These are phyloP conservation scores for Crithidia bombi DNA, from an alignment of 208 protist genomes.

Conservation along the genomic window DNA sequence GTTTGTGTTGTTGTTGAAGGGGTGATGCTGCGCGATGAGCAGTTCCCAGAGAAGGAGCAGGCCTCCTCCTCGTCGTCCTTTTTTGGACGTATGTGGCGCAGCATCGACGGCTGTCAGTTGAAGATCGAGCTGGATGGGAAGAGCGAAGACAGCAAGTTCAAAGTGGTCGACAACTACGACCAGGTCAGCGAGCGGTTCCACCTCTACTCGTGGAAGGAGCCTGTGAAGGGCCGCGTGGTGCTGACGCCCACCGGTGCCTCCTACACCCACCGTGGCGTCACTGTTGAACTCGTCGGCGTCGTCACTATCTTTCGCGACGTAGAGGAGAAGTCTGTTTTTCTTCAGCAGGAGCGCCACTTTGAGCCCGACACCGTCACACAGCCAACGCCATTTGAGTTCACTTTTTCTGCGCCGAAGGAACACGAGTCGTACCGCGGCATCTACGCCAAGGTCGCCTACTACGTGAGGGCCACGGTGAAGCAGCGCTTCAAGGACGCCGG, in stretches of 20 bases:
- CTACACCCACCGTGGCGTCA: conserved; percentile 76
- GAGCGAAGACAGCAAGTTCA: conserved; percentile 19
- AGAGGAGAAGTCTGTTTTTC: conserved; percentile 44
- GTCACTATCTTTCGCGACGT: conserved; percentile 40
- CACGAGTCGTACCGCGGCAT: conserved; percentile 88
- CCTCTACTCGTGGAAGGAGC: conserved; percentile 54
- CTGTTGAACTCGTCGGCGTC: conserved; percentile 68
- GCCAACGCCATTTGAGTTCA: conserved; percentile 65
- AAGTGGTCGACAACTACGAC: conserved; percentile 36
- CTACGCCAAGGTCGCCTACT: conserved; percentile 72
- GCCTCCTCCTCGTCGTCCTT: conserved; percentile 47
- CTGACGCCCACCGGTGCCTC: conserved; percentile 59
- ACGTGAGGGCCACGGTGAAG: conserved; percentile 62
- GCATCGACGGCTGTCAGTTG: conserved; percentile 82
- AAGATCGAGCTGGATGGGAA: conserved; percentile 55
- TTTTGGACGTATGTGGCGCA: conserved; percentile 64
- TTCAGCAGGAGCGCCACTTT: conserved; percentile 74
- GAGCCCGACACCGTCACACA: conserved; percentile 62
- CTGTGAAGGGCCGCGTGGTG: conserved; percentile 58
- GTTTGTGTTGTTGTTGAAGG: conserved; percentile 4
- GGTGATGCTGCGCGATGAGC: conserved; percentile 62
- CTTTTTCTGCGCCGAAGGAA: conserved; percentile 71
- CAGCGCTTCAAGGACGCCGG: conserved; percentile 73
- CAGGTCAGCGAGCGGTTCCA: conserved; percentile 60
- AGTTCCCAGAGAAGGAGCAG: conserved; percentile 61